phyloP scores from a whole-genome alignment of 352 stramenopile genomes.

The Globisporangium polare region DNA sequence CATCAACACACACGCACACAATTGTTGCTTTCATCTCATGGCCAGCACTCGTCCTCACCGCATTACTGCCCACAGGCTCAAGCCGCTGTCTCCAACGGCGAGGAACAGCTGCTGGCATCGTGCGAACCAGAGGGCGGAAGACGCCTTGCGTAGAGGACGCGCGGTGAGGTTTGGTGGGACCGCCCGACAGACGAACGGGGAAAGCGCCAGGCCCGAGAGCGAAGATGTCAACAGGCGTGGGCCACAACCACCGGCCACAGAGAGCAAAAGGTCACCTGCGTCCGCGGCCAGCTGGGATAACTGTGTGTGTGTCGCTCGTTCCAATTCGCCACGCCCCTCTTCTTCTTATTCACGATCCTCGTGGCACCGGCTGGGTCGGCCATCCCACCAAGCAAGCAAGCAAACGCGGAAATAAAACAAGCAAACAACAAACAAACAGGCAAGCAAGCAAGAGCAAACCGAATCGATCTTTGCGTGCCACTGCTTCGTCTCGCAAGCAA shows the following conservation, averaged over 20 bases:
- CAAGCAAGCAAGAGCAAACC: neutral
- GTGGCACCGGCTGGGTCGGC: neutral
- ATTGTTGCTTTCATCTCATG: neutral
- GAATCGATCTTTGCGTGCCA: neutral
- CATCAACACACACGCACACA: neutral
- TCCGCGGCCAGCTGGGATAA: neutral
- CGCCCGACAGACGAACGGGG: slow-evolving; percentile 4
- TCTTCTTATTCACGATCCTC: slow-evolving; percentile 5
- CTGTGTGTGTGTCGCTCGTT: neutral
- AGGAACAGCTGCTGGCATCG: neutral
- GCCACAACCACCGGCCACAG: neutral
- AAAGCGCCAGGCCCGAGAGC: neutral
- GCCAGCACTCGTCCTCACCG: neutral
- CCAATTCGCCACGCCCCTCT: neutral
- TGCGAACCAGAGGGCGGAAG: slow-evolving; percentile 1
- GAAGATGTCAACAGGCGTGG: neutral
- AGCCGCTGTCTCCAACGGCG: neutral
- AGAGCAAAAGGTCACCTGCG: neutral
- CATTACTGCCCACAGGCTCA: neutral
- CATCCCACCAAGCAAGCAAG: neutral
- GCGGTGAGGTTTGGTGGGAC: neutral
- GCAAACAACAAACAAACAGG: neutral
- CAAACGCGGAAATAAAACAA: neutral
- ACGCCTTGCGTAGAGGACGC: neutral
- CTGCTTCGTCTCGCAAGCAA: neutral